Conservation (phyloP, 441 rosid species). For the Adansonia rubrostipa region DNA sequence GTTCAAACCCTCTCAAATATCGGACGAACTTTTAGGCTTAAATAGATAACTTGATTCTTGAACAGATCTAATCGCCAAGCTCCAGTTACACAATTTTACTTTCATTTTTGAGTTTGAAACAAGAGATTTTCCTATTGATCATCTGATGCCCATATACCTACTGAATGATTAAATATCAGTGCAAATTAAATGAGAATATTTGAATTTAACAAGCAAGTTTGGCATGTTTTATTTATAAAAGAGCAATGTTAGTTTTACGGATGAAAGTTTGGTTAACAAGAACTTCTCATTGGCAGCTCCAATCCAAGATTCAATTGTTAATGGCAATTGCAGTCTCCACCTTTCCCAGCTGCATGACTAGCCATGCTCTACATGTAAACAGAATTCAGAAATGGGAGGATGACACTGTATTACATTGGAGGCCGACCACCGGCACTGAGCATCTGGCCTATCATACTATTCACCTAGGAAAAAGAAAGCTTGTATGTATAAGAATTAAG, state of each 20-base stretch:
- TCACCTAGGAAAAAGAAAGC: constrained; percentile 56
- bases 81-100: too few relatives aligned
- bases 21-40: too few relatives aligned
- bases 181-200: neutral
- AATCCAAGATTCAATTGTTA: neutral
- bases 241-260: neutral
- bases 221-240: neutral
- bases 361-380: constrained; percentile 14
- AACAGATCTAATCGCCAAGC: too few relatives aligned
- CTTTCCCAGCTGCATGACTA: neutral
- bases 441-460: constrained; percentile 81
- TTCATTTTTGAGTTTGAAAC: too few relatives aligned
- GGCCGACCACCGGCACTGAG: constrained; percentile 77
- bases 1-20: too few relatives aligned
- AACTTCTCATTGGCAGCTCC: neutral
- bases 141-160: neutral
- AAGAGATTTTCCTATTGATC: too few relatives aligned
- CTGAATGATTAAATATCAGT: neutral
- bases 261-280: neutral
- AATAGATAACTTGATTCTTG: too few relatives aligned
- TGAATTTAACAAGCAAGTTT: neutral
- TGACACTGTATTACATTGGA: constrained; percentile 50
- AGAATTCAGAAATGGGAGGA: neutral
- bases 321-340: constrained; percentile 1
- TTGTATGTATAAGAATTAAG: neutral